These are phyloP conservation scores for Leccinum uliginosum DNA, from an alignment of 768 basidiomycete genomes.

Conservation along the genomic window DNA sequence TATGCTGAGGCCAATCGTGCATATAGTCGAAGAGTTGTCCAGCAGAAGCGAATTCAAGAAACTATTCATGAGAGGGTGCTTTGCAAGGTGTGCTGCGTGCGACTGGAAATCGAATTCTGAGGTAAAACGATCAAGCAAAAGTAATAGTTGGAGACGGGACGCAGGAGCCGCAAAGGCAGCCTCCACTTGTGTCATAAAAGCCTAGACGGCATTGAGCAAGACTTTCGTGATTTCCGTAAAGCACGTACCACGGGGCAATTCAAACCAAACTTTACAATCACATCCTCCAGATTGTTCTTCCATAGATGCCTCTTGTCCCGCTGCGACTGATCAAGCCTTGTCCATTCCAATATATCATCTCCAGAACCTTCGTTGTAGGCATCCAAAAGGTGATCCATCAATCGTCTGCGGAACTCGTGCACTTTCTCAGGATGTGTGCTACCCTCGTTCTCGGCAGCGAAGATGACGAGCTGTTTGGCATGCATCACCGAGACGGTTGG, in stretches of 20 bases:
- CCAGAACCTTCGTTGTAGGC: constrained; percentile 72
- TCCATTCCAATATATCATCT: constrained; percentile 72
- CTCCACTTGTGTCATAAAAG: constrained; percentile 65
- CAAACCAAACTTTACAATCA: constrained; percentile 61
- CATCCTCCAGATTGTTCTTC: constrained; percentile 77
- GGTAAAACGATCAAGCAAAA: constrained; percentile 59
- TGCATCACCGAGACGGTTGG: constrained; percentile 52
- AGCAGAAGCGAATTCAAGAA: constrained; percentile 65
- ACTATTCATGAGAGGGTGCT: constrained; percentile 59
- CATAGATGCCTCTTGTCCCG: constrained; percentile 58
- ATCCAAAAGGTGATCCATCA: constrained; percentile 73
- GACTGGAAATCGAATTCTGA: constrained; percentile 50
- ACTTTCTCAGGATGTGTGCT: constrained; percentile 46
- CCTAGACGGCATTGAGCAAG: constrained; percentile 38
- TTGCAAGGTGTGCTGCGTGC: constrained; percentile 47
- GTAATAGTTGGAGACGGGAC: constrained; percentile 65
- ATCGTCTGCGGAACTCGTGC: constrained; percentile 58
- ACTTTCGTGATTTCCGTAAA: constrained; percentile 7
- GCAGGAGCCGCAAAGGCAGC: constrained; percentile 55
- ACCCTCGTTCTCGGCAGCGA: constrained; percentile 50
- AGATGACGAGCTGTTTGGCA: constrained; percentile 69
- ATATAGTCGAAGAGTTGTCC: constrained; percentile 71
- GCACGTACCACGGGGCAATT: constrained; percentile 59
- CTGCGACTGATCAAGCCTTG: constrained; percentile 57
- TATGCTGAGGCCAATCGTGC: constrained; percentile 58